Evolutionary conservation across 129 eudicot genomes (phyloP).

Genomic region (Calendula officinalis): DNA sequence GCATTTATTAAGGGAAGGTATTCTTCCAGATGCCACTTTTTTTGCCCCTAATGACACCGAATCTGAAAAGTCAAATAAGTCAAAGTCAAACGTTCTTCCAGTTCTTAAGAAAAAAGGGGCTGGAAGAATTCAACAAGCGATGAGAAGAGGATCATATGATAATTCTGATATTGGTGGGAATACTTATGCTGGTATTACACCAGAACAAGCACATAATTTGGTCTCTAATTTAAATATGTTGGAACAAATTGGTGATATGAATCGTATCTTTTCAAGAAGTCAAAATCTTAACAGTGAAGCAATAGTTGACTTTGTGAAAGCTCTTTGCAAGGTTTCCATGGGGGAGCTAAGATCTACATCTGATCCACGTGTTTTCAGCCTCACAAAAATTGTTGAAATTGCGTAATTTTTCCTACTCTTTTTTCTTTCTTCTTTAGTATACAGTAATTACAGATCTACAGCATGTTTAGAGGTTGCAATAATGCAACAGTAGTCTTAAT

Average conservation of each 20-base stretch:
- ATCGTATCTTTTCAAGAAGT: conserved; percentile 72
- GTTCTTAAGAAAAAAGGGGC: conserved; percentile 79
- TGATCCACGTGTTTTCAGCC: conserved; percentile 96
- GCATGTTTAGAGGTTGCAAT: too few species aligned
- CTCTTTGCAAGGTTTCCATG: conserved; percentile 90
- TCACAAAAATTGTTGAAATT: conserved; percentile 90
- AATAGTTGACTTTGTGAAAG: conserved; percentile 90
- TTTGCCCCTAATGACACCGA: conserved; percentile 45
- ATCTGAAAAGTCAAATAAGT: conserved; percentile 52
- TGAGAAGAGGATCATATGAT: too few species aligned
- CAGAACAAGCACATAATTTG: conserved; percentile 81
- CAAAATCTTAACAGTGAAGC: conserved; percentile 94
- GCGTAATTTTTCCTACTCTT: conserved; percentile 58
- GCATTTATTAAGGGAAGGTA: conserved; percentile 91
- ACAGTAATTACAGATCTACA: too few species aligned
- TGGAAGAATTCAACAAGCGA: conserved; percentile 64
- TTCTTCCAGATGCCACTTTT: conserved; percentile 79
- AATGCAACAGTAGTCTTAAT: too few species aligned
- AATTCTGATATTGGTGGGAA: conserved; percentile 60
- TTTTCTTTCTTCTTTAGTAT: too few species aligned
- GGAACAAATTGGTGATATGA: conserved; percentile 96
- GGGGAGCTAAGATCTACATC: conserved; percentile 81
- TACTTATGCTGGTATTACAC: conserved; percentile 60
- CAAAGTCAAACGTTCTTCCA: conserved; percentile 69
- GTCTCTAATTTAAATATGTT: conserved; percentile 81